Evolutionary conservation across 1,284 basidiomycete genomes (phyloP).

Genomic region (Ceratobasidium sp.): DNA sequence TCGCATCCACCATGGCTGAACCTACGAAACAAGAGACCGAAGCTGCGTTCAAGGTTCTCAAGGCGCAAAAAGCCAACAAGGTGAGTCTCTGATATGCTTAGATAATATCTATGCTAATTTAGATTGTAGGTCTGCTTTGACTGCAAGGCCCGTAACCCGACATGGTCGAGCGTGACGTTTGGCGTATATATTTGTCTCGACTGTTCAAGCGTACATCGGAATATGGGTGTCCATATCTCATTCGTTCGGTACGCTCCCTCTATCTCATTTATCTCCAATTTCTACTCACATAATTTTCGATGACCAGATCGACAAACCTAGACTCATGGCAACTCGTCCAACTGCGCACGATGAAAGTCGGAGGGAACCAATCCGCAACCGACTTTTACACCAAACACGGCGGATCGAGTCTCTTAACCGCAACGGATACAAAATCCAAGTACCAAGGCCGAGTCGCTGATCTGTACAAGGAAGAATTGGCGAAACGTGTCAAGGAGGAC

Average conservation of each 20-base stretch:
- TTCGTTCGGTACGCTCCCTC: conserved; percentile 85
- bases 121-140: conserved; percentile 89
- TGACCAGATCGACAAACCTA: conserved; percentile 89
- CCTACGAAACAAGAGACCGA: conserved; percentile 77
- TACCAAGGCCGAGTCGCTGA: conserved; percentile 88
- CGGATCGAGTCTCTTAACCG: conserved; percentile 75
- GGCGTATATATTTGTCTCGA: conserved; percentile 98
- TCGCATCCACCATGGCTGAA: conserved; percentile 46
- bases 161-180: conserved; percentile 97
- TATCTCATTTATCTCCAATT: conserved; percentile 17
- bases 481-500: conserved; percentile 86
- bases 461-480: conserved; percentile 93
- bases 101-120: not conserved
- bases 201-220: conserved; percentile 95
- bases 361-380: conserved; percentile 89
- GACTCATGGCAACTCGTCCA: conserved; percentile 95
- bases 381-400: conserved; percentile 94
- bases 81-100: conserved; percentile 60
- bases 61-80: conserved; percentile 90
- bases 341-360: conserved; percentile 95
- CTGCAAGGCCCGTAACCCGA: conserved; percentile 96
- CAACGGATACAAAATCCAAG: conserved; percentile 88
- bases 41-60: conserved; percentile 80
- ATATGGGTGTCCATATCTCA: conserved; percentile 98
- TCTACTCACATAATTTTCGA: not conserved